Base-by-base conservation (phyloP, 2,329 filamentous ascomycete genomes). In the Colletotrichum sp. region DNA sequence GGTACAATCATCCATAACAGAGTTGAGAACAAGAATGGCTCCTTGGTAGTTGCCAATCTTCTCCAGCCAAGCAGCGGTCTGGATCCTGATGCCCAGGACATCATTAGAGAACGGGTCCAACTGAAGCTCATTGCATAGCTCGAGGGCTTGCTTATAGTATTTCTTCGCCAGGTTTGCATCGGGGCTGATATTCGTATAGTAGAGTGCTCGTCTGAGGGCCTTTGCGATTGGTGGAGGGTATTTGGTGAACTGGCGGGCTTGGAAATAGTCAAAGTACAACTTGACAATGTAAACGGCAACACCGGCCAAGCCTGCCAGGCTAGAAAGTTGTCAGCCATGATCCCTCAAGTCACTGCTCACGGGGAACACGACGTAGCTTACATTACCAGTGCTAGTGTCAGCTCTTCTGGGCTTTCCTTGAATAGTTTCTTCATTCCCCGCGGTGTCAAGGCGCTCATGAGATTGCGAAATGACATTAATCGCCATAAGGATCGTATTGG, bases 91-190 rank as follows among this genome's bases (percentile, higher is more conserved):
- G 10, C 97, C 97, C 79, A 98, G 89, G 39, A 98, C 93, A 83
- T 98, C 96, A 80, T 98, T 95, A 6, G 95, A 96, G 83, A 96
- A 98, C 0, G 95, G 95, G 82, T 99, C 95, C 87, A 99, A 91
- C 1, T 93, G 92, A 67, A 94, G 82, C 81, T 95, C 92, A 66
- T 92, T 87, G 73, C 95, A 95, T 68, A 94, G 89, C 77, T 93
- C 89, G 73, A 99, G 88, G 5, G 96, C 96, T 78, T 94, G 90
- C 80, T 93, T 93, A 84, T 98, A 99, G 84, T 95, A 95, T 79
- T 95, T 94, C 75, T 98, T 88, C 1, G 96, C 96, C 71, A 94
- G 90, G 75, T 94, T 90, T 4, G 95, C 92, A 75, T 98, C 93
- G 6, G 94, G 90, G 52, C 92, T 89, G 78, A 94, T 91, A 81